A percentile compares a stretch with the other conserved stretches of the same genome.
These are phyloP conservation scores for Moringa oleifera DNA, from an alignment of 345 rosid genomes.

Conservation along the genomic window DNA sequence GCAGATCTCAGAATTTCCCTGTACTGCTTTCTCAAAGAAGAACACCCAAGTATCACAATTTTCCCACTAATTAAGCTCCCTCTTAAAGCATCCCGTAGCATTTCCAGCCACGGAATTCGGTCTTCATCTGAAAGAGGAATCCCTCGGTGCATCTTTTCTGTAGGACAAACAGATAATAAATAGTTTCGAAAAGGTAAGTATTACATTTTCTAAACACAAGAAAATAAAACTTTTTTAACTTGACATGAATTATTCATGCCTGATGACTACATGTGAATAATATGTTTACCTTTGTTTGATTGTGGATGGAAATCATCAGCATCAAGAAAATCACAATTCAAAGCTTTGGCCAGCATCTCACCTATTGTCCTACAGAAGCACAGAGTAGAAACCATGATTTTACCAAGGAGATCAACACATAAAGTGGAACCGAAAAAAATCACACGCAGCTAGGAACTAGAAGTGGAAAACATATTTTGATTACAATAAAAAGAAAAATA, in stretches of 20 bases:
- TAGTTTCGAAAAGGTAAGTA: too few species aligned
- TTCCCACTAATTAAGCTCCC: conserved; percentile 30
- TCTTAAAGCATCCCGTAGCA: conserved; percentile 37
- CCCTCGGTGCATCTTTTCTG: conserved; percentile 78
- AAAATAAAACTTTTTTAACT: background rate
- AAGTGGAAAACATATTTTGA: too few species aligned
- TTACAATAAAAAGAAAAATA: too few species aligned
- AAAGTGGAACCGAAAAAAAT: background rate
- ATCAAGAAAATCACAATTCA: conserved; percentile 63
- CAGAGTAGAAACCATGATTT: background rate
- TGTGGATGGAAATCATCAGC: conserved; percentile 81
- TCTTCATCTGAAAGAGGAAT: conserved; percentile 73
- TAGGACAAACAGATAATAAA: background rate
- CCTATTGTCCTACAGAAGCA: conserved; percentile 59
- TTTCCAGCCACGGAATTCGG: conserved; percentile 78
- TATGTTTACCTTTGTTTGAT: conserved; percentile 59
- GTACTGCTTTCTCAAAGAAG: conserved; percentile 58
- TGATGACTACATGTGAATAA: too few species aligned
- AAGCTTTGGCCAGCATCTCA: conserved; percentile 42
- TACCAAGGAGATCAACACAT: background rate
- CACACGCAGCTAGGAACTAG: too few species aligned
- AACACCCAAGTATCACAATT: conserved; percentile 60
- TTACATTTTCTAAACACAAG: background rate
- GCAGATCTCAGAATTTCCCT: conserved; percentile 72
- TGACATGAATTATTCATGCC: too few species aligned